Conservation (phyloP, 2,329 filamentous ascomycete genomes). For the Trichoderma simmonsii region DNA sequence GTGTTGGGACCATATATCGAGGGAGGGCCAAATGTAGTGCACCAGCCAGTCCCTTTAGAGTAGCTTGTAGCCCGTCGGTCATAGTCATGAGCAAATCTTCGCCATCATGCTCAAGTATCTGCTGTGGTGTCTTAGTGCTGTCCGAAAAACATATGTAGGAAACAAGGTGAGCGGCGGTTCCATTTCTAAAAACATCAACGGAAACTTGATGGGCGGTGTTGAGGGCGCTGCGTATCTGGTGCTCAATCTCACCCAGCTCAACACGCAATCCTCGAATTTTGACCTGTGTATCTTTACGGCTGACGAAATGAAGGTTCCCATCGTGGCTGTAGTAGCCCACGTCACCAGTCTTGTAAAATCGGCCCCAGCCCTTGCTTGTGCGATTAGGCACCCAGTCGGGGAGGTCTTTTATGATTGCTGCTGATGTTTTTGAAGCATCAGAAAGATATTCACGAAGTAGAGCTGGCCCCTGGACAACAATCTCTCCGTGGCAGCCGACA, state of each 20-base stretch:
- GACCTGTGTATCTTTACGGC: constrained; percentile 4
- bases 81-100: background rate
- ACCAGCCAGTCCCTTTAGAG: background rate
- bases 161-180: background rate
- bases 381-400: constrained; percentile 2
- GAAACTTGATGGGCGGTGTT: background rate
- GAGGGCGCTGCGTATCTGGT: constrained; percentile 5
- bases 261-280: constrained; percentile 13
- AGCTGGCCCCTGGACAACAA: constrained; percentile 12
- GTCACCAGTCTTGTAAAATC: constrained; percentile 18
- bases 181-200: constrained; percentile 8
- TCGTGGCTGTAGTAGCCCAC: background rate
- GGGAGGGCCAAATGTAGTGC: background rate
- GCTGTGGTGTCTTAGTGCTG: background rate
- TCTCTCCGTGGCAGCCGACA: background rate
- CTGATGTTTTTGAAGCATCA: background rate
- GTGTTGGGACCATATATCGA: constrained; percentile 8
- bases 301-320: background rate
- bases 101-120: background rate
- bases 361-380: background rate
- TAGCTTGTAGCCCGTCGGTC: background rate
- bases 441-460: constrained; percentile 18
- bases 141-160: constrained; percentile 6
- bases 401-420: background rate
- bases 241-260: constrained; percentile 17